These are phyloP conservation scores for Spathaspora boniae DNA, from an alignment of 805 yeast species.

Conservation along the genomic window DNA sequence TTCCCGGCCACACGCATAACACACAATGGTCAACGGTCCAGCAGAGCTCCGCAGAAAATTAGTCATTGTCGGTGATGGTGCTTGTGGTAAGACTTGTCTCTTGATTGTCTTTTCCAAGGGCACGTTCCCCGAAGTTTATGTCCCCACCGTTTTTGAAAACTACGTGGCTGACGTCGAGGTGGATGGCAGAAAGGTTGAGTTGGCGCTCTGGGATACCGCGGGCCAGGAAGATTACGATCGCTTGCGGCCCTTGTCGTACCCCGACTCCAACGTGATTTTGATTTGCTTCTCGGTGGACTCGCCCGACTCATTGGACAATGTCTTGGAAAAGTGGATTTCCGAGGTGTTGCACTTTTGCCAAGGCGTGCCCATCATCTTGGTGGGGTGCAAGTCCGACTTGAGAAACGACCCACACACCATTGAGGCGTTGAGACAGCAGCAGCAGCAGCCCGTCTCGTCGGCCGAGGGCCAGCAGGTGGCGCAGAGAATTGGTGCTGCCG, in stretches of 20 bases:
- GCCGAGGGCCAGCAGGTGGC: constrained; percentile 87
- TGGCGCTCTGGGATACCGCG: constrained; percentile 97
- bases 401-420: constrained; percentile 78
- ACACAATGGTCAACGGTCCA: constrained; percentile 42
- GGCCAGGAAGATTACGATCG: constrained; percentile 98
- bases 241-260: constrained; percentile 85
- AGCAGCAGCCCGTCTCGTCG: constrained; percentile 75
- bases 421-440: constrained; percentile 68
- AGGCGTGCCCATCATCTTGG: constrained; percentile 87
- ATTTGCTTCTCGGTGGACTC: constrained; percentile 89
- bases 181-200: constrained; percentile 63
- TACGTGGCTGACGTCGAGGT: constrained; percentile 92
- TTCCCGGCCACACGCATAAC: too few species aligned
- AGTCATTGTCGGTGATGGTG: constrained; percentile 97
- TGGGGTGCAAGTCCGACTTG: constrained; percentile 88
- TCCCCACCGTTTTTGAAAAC: constrained; percentile 95
- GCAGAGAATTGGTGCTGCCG: constrained; percentile 81
- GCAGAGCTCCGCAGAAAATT: constrained; percentile 71
- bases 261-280: constrained; percentile 87
- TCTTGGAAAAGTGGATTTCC: constrained; percentile 93
- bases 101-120: constrained; percentile 80
- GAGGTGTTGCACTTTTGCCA: constrained; percentile 93
- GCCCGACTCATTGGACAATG: constrained; percentile 90
- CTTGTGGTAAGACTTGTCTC: constrained; percentile 93
- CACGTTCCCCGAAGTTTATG: constrained; percentile 92